Conservation (phyloP, 2,329 filamentous ascomycete species). For the Blastomyces silverae region DNA sequence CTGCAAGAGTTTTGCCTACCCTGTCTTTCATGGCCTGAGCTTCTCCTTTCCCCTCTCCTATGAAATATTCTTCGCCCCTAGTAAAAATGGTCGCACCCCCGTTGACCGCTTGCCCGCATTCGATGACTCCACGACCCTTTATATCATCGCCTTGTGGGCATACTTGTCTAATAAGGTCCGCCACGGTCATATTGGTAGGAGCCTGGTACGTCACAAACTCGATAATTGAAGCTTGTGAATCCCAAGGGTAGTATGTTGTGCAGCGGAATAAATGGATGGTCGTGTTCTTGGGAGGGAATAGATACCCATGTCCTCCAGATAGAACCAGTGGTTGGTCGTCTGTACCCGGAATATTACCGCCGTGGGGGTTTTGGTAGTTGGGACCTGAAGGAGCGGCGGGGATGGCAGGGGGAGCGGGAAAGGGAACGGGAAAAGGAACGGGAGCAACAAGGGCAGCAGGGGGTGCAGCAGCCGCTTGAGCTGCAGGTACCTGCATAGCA, state of each 20-base stretch:
- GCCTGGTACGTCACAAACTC: conserved; percentile 48
- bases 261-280: conserved; percentile 54
- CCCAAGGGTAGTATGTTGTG: conserved; percentile 29
- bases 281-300: conserved; percentile 53
- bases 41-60: conserved; percentile 19
- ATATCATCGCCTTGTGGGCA: conserved; percentile 33
- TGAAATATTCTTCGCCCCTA: conserved; percentile 51
- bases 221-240: conserved; percentile 33
- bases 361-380: conserved; percentile 46
- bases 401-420: not conserved
- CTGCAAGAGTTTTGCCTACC: conserved; percentile 46
- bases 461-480: not conserved
- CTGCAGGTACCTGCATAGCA: not conserved
- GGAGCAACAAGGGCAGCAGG: conserved; percentile 8
- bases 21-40: conserved; percentile 36
- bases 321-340: conserved; percentile 45
- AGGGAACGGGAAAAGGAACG: not conserved
- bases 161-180: conserved; percentile 53
- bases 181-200: conserved; percentile 48
- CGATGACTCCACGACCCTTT: conserved; percentile 48
- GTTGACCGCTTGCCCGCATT: conserved; percentile 50
- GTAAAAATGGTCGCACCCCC: conserved; percentile 49
- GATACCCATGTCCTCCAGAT: conserved; percentile 56
- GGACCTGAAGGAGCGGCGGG: conserved; percentile 27
- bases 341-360: conserved; percentile 51